Base-by-base conservation (phyloP, 208 protist genomes). In the Herpetomonas muscarum region DNA sequence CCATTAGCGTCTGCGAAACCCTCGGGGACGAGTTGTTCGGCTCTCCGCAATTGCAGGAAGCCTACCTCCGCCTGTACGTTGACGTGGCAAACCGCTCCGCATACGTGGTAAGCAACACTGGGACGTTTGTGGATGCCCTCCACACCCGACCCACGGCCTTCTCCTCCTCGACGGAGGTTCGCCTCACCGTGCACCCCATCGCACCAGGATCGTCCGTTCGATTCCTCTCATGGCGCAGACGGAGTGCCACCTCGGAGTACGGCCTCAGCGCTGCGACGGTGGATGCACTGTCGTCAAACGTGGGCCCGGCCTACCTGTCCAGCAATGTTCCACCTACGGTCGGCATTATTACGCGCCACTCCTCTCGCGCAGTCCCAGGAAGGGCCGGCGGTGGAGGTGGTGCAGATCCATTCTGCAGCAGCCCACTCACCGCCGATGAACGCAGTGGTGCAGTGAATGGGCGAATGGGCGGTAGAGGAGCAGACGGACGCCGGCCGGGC, bases 151-250 rank as follows among this genome's bases (percentile, higher is more conserved):
- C 41, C 19, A 46, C 41, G 6, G 41, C 41, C 15, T 46, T 46
- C 19, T 46, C 41, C 9, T 6, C 41, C 15, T 49, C 47, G 31
- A 32, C 65, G 7, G 70, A 72, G 29, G 49, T 69, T 44, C 71
- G 77, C 36, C 61, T 91, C 0, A 53, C 51, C 22, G 76, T 85
- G 55, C 64, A 63, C n/a, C 60, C 83, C 2, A 67, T 59, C 25
- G 59, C 64, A 5, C 67, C 71, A 17, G 70, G 62, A 4, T 76
- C 76, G 49, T 46, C 56, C 42, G 48, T 87, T n/a, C 46, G 71
- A 37, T 50, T 87, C 30, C 26, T 76, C 49, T 62, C 64, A 26
- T 87, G 80, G 80, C 34, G 37, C 39, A 55, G 80, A 22, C 47
- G 56, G 45, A 55, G 66, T 12, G 57, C 61, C 1, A 61, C 59